These are phyloP conservation scores for Scenedesmus sp. DNA, from an alignment of 163 green algal genomes.

Conservation along the genomic window DNA sequence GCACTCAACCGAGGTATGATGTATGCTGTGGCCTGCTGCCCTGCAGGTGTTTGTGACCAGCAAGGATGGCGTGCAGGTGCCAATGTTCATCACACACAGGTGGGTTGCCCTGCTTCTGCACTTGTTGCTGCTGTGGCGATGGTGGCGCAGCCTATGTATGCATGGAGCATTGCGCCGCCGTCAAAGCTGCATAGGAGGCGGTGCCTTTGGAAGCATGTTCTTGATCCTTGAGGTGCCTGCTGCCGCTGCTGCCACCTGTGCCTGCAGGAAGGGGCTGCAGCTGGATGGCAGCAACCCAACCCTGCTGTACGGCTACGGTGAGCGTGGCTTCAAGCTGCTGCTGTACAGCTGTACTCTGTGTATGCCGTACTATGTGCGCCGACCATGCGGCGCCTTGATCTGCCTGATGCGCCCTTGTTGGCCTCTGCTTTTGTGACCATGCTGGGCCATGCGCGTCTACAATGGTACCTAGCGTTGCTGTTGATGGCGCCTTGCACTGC, in stretches of 20 bases:
- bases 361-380: too few species aligned
- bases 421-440: not conserved
- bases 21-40: not conserved
- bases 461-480: too few species aligned
- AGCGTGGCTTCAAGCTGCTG: not conserved
- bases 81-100: conserved; percentile 90
- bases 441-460: too few species aligned
- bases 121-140: too few species aligned
- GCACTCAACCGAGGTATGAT: not conserved
- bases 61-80: conserved; percentile 90
- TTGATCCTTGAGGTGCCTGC: too few species aligned
- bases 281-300: conserved; percentile 82
- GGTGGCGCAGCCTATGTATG: too few species aligned
- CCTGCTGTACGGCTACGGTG: conserved; percentile 95
- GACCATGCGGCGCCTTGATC: too few species aligned
- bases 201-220: too few species aligned
- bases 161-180: too few species aligned
- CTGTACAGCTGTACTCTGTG: not conserved
- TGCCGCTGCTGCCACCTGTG: not conserved
- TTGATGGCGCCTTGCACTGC: too few species aligned
- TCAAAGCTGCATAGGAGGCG: too few species aligned
- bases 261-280: conserved; percentile 66
- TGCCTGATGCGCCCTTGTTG: not conserved
- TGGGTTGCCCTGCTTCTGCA: not conserved
- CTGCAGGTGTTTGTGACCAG: conserved; percentile 84